Percentiles rank a stretch among this genome's conserved stretches.
phyloP scores from a whole-genome alignment of 768 basidiomycete genomes.

The Xerocomellus chrysenteron region DNA sequence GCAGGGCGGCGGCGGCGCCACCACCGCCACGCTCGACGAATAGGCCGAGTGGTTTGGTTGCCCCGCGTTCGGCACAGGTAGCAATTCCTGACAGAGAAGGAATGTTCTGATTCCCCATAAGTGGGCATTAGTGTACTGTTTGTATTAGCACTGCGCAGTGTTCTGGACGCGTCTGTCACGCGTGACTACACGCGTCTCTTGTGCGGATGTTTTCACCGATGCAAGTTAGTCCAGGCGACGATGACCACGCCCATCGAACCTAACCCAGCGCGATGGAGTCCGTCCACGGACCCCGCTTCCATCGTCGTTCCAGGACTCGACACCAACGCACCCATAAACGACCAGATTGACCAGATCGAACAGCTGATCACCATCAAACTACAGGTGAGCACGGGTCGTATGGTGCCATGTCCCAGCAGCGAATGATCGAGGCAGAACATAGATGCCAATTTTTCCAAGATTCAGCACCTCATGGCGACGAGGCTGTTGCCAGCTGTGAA shows the following conservation, averaged over 20 bases:
- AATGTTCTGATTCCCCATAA: constrained; percentile 47
- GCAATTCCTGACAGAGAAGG: constrained; percentile 58
- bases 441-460: constrained; percentile 89
- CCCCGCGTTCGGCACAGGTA: constrained; percentile 46
- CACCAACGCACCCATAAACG: constrained; percentile 61
- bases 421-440: constrained; percentile 57
- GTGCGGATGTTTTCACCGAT: not conserved
- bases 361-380: constrained; percentile 91
- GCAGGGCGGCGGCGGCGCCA: constrained; percentile 44
- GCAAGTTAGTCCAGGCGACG: not conserved
- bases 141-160: too few species aligned
- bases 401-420: constrained; percentile 1
- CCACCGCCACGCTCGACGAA: constrained; percentile 67
- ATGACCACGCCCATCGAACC: constrained; percentile 48
- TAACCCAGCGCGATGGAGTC: constrained; percentile 68
- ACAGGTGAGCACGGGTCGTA: constrained; percentile 51
- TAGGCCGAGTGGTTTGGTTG: constrained; percentile 54
- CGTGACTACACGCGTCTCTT: constrained; percentile 21
- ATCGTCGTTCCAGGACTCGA: constrained; percentile 76
- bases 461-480: constrained; percentile 81
- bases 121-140: not conserved
- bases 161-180: constrained; percentile 21
- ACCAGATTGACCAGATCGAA: constrained; percentile 94
- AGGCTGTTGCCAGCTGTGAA: constrained; percentile 87
- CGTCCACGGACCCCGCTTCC: constrained; percentile 57